Conservation (phyloP, 108 stramenopile genomes). For the Cyclostephanos invisitatus region DNA sequence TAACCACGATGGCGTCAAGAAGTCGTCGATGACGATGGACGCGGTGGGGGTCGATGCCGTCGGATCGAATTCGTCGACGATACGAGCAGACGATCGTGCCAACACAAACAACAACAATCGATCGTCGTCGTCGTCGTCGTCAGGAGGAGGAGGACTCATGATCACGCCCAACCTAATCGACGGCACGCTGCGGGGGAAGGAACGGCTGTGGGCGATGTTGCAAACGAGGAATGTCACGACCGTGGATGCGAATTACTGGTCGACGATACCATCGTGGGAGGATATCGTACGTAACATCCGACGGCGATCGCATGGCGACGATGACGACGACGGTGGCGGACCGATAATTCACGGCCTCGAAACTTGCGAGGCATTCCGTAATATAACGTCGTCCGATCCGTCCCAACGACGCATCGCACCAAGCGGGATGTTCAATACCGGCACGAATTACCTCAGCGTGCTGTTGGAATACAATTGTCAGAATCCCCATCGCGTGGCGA, state of each 20-base stretch:
- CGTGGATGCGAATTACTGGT: conserved; percentile 41
- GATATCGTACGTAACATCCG: conserved; percentile 24
- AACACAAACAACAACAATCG: neutral
- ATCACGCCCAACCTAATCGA: conserved; percentile 37
- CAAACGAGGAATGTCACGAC: conserved; percentile 40
- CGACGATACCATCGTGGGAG: conserved; percentile 37
- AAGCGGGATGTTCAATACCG: conserved; percentile 85
- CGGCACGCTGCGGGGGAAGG: conserved; percentile 42
- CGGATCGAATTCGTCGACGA: neutral
- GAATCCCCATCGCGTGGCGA: conserved; percentile 42
- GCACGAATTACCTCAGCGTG: conserved; percentile 78
- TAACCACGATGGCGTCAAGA: neutral
- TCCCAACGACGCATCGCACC: conserved; percentile 43
- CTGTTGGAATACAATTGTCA: conserved; percentile 68
- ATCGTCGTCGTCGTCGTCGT: neutral
- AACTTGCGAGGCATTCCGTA: conserved; percentile 47
- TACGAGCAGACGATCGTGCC: neutral
- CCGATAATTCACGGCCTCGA: conserved; percentile 56
- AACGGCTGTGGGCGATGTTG: conserved; percentile 34
- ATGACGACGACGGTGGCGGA: neutral
- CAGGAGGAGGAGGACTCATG: conserved; percentile 8
- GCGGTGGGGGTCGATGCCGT: neutral
- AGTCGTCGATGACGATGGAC: neutral
- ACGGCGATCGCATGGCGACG: conserved; percentile 1
- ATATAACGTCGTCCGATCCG: conserved; percentile 31